phyloP scores from a whole-genome alignment of 2,329 filamentous ascomycete genomes.

The Chrysoporthe deuterocubensis region DNA sequence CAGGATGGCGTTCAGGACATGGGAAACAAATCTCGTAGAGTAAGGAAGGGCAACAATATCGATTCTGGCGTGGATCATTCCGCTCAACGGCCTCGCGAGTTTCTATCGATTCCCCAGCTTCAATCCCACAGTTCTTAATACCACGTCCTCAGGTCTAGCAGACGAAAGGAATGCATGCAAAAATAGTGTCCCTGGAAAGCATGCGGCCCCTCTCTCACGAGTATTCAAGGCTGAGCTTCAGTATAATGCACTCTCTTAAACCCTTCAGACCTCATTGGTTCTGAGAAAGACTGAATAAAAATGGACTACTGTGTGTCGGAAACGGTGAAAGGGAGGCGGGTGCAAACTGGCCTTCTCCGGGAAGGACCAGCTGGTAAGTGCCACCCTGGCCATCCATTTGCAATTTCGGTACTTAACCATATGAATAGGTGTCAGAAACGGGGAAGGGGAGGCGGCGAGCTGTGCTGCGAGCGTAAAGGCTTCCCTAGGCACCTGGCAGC shows the following conservation, averaged over 20 bases:
- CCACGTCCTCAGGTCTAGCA: too few species aligned
- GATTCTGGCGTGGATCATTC: neutral
- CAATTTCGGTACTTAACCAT: too few species aligned
- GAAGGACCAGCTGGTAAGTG: too few species aligned
- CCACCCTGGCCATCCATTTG: too few species aligned
- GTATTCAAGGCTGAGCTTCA: too few species aligned
- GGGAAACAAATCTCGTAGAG: constrained; percentile 11
- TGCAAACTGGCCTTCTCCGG: too few species aligned
- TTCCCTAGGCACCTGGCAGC: too few species aligned
- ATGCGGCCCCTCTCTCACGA: neutral
- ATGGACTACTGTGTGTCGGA: too few species aligned
- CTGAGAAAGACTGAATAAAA: neutral
- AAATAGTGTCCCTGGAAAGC: neutral
- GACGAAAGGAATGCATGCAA: neutral
- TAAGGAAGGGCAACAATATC: neutral
- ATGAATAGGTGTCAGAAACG: too few species aligned
- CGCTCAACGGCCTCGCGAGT: neutral
- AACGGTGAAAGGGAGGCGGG: too few species aligned
- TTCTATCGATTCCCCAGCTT: neutral
- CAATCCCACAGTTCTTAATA: neutral
- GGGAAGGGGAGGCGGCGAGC: too few species aligned
- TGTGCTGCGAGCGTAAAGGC: too few species aligned
- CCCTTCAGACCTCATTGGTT: neutral
- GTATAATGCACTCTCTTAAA: neutral
- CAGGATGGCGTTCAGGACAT: constrained; percentile 15